A percentile compares a stretch with the other conserved stretches of the same genome.
phyloP scores from a whole-genome alignment of 176 grass and related monocot genomes.

The Musa acuminata region DNA sequence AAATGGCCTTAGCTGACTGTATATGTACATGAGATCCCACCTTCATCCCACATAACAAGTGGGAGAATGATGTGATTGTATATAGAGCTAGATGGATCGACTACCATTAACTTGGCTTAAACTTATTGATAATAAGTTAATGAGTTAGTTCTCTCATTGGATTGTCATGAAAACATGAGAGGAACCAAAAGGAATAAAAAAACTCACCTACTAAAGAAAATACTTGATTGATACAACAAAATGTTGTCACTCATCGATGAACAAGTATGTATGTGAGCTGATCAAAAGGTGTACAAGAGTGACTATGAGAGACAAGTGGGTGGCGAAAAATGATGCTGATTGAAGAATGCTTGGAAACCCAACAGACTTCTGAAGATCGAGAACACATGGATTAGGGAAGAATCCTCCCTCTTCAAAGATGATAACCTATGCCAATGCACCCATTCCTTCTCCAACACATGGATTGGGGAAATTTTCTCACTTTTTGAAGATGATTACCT shows the following conservation, averaged over 20 bases:
- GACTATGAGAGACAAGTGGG: neutral
- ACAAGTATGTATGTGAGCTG: too few relatives aligned
- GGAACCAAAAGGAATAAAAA: neutral
- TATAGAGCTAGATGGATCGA: too few relatives aligned
- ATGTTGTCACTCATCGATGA: too few relatives aligned
- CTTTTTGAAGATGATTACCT: too few relatives aligned
- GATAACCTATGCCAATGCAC: neutral
- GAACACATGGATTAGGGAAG: neutral
- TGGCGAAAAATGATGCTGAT: neutral
- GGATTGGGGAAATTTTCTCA: neutral
- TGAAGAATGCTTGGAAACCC: neutral
- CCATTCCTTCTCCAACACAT: neutral
- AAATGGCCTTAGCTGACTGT: too few relatives aligned
- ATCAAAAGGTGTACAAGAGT: neutral
- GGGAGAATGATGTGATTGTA: too few relatives aligned
- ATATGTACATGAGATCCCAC: too few relatives aligned
- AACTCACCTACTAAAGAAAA: neutral
- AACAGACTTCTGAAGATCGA: neutral
- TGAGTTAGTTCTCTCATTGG: too few relatives aligned
- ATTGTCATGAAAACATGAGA: neutral
- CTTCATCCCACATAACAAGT: too few relatives aligned
- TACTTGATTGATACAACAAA: too few relatives aligned
- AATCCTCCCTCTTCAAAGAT: neutral
- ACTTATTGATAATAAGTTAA: too few relatives aligned
- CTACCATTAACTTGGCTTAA: too few relatives aligned